Conservation (phyloP, 805 yeast species). For the Grigorovia humatica region DNA sequence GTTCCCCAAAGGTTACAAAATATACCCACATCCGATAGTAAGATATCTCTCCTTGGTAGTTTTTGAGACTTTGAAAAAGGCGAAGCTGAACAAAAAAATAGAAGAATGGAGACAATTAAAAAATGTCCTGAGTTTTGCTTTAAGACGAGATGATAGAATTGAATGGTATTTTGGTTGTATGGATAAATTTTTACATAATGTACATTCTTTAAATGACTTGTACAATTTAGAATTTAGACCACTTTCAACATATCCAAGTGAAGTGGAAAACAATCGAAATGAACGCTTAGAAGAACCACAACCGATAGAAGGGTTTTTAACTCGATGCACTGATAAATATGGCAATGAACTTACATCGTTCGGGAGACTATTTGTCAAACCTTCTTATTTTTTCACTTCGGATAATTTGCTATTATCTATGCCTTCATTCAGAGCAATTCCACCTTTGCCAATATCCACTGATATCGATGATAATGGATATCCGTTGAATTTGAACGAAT, state of each 20-base stretch:
- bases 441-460: slow-evolving; percentile 41
- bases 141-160: slow-evolving; percentile 61
- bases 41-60: slow-evolving; percentile 24
- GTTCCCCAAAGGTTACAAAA: slow-evolving; percentile 15
- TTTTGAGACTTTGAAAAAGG: slow-evolving; percentile 24
- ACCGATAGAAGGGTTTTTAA: slow-evolving; percentile 75
- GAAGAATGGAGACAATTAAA: slow-evolving; percentile 19
- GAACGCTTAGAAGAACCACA: slow-evolving; percentile 42
- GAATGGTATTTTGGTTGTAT: slow-evolving; percentile 53
- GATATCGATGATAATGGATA: slow-evolving; percentile 18
- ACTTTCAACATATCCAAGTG: slow-evolving; percentile 32
- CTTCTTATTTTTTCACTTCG: slow-evolving; percentile 54
- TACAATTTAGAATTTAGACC: slow-evolving; percentile 55
- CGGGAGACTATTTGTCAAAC: slow-evolving; percentile 37
- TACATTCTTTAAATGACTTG: slow-evolving; percentile 34
- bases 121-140: slow-evolving; percentile 41
- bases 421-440: slow-evolving; percentile 44
- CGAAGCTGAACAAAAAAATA: slow-evolving; percentile 20
- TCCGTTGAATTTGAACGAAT: slow-evolving; percentile 19
- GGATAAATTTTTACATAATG: slow-evolving; percentile 33
- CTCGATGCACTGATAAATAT: slow-evolving; percentile 40
- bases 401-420: slow-evolving; percentile 53
- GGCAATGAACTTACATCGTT: slow-evolving; percentile 30
- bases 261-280: slow-evolving; percentile 14
- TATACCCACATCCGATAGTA: slow-evolving; percentile 17